Base-by-base conservation (phyloP, 2,329 filamentous ascomycete species). In the Pyrenophora tritici-repentis region DNA sequence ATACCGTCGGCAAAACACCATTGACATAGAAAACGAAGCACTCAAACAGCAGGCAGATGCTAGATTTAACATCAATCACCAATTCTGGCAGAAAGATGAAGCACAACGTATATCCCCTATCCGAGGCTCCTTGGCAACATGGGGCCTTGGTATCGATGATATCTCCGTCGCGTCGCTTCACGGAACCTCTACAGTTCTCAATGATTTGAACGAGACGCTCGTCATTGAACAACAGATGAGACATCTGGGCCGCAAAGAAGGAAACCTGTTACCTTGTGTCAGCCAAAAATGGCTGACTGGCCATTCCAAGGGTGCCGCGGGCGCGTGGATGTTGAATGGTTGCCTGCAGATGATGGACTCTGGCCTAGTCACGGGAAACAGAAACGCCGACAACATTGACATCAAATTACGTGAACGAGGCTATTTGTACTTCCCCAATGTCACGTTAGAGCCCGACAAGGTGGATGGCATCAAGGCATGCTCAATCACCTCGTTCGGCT, bases 261-360 rank as follows among this genome's bases (percentile, higher is more conserved):
- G 95, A 69, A 99, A 99, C 70, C 92, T 94, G 24, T 81, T 99
- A 12, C 78, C 97, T 61, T 93, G 92, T 80, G 91, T 99, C 74
- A 97, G 97, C 89, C 94, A 99, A 79, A 99, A 99, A 79, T 97
- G 95, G 76, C 86, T 99, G 56, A 99, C 95, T 46, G 94, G 94
- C 76, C 94, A 99, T 75, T 93, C 94, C 69, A 99, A 99, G 86
- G 94, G 94, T 87, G 93, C 94, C 68, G 94, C 94, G 54, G 94
- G 94, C 81, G 94, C 93, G 41, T 99, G 94, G 92, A 99, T 99
- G 94, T 87, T 99, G 84, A 99, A 99, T 81, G 94, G 94, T 61
- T 94, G 90, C 75, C 80, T 99, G 73, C 94, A 99, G 76, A 91
- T 97, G 37, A 85, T 99, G 66, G 96, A 97, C 81, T 88, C 84